Evolutionary conservation across 2,329 filamentous ascomycete species (phyloP), one percentile per base, ranked within the genome.

Genomic region (Microsporum canis): DNA sequence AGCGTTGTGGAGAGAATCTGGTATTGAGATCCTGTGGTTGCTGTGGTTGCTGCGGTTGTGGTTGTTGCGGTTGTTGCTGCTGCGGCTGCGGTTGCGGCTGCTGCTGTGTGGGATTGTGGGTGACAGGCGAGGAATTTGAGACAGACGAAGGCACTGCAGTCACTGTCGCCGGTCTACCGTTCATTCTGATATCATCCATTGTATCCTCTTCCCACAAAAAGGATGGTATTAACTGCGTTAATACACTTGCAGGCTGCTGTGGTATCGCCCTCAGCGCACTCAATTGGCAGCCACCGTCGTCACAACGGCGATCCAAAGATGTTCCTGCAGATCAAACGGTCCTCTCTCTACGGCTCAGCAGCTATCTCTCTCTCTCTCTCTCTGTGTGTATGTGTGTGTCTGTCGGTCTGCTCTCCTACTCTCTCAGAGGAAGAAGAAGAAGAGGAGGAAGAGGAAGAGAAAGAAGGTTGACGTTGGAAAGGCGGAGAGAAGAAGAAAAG

Each of bases 1-100:
- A 73, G 61, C 70, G 72, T 49, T 63, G 66, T 34, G 64, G 65
- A 57, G 60, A 63, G 67, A 62, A 57, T 65, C 67, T 69, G 70
- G 72, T 31, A 36, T 58, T 59, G 51, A 60, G 66, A 65, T 66
- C 62, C 66, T 67, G 65, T 64, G 64, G 63, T 14, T 43, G 39
- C 14, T 43, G 39, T 5, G 38, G 38, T 39, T 10, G 38, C 38
- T 27, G 56, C 56, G 55, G 38, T 27, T 58, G 63, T 10, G 57
- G 34, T 39, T 29, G 60, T 14, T 33, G 57, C 10, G 33, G 58
- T 23, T 7, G 47, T 47, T 59, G 62, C 58, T 57, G 60, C 7
- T 60, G 57, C 17, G 17, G 51, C 56, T n/a, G 43, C 27, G 17
- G 23, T 29, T 56, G 55, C 12, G 29, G 60, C 33, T 41, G 41